Evolutionary conservation across 192 early-diverging fungal genomes (phyloP), one percentile per base, ranked within the genome.

Genomic region (Cladochytrium replicatum): DNA sequence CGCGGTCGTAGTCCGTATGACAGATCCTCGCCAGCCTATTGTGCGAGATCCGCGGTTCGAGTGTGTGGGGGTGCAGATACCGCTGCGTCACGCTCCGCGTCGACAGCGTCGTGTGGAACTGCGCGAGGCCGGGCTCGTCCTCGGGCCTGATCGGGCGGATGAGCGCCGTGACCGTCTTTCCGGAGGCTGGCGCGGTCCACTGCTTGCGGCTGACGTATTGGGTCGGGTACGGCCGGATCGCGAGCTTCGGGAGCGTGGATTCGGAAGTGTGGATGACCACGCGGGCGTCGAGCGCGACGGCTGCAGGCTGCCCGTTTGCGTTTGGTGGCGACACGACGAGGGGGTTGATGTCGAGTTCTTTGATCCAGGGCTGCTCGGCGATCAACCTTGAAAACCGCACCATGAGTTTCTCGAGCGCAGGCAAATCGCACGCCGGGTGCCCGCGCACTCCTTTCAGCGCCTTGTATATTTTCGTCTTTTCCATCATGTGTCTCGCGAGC

Each of bases 391-490:
- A 37, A 37, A 37, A 37, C 17, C 34, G 34, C 13, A 37, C 34
- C 34, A 37, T 37, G 13, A 37, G 34, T 13, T 37, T 37, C 34
- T 37, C 34, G 17, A 37, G 13, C 34, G 34, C 13, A 13, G 34
- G 34, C 13, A 37, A 17, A 37, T 37, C 34, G 34, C 34, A 37
- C 13, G 34, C 17, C 17, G 34, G 13, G 17, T 37, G 34, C 17
- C 34, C 34, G 13, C 34, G 34, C 13, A 37, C 34, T 13, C 34
- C 34, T 37, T 37, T 37, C 34, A 37, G 34, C 13, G 34, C 34
- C 34, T 37, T 37, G 34, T 37, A 37, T 13, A 37, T 37, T 37
- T 37, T 37, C 34, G 34, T 37, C 34, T 37, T 37, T 37, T 37
- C 13, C 34, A 37, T 37, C 34, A 37, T 37, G 34, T 37, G 34